Evolutionary conservation across 768 basidiomycete genomes (phyloP), one percentile per base, ranked within the genome.

Genomic region (Tylopilus vinaceipallidus): DNA sequence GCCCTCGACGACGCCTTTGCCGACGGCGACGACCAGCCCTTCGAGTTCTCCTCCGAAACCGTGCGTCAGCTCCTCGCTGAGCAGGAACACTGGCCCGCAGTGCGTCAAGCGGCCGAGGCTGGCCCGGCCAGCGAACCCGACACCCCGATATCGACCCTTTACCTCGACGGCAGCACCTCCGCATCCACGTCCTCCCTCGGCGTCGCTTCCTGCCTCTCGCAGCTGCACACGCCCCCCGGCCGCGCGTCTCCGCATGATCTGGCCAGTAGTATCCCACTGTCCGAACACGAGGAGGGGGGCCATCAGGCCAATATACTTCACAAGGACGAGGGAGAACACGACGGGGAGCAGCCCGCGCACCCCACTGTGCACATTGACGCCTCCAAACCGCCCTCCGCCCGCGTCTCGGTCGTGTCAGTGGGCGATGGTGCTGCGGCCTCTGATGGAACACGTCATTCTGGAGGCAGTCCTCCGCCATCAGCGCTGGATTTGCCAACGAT

Each of bases 1-100:
- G 20, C 75, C 73, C 60, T 91, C 89, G 59, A 94, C 95, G 58
- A 92, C 90, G 47, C 82, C 78, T 58, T 80, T 82, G 51, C 95
- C 1, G 82, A 82, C 41, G 71, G 64, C 10, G 81, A 82, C 34
- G 76, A 78, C 49, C 55, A 70, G 8, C 61, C 66, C 2, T 73
- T 76, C 61, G 73, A 80, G 34, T 86, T 90, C 72, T 80, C 73
- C 16, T 72, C 81, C 3, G 78, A 78, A 37, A 72, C 74, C n/a
- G 76, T 88, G 48, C 80, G 86, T 27, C 70, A 77, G 47, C 85
- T 87, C 48, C 65, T 89, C 42, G 77, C 78, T 40, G 78, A 73
- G 61, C 75, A 75, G 53, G 65, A 74, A 56, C 69, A 67, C 72
- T 42, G 63, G 68, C 20, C 22, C 60, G 57, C 44, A 69, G 55